phyloP scores from a whole-genome alignment of 2,329 filamentous ascomycete species.

The Colletotrichum navitas region DNA sequence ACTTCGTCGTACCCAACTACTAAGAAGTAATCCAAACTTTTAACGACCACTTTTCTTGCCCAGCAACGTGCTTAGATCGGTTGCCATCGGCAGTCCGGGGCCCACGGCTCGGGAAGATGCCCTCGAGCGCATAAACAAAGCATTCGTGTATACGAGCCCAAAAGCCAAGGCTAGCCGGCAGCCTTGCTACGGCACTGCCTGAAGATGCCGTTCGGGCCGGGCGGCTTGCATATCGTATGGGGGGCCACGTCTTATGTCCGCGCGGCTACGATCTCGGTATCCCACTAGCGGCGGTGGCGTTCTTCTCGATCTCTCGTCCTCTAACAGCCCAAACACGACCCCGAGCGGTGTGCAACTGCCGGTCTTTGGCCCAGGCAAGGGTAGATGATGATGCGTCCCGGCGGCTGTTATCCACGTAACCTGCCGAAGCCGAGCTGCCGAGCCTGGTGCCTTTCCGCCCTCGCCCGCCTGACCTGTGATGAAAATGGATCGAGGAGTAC shows the following conservation, averaged over 20 bases:
- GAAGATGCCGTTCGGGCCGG: slow-evolving; percentile 18
- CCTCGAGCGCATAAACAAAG: not conserved
- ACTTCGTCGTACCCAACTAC: not conserved
- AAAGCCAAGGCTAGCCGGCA: not conserved
- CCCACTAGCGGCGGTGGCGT: not conserved
- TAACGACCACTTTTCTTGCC: not conserved
- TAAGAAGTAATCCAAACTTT: slow-evolving; percentile 27
- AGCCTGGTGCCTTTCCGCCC: not conserved
- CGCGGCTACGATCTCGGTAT: not conserved
- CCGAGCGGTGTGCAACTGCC: not conserved
- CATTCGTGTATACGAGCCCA: not conserved
- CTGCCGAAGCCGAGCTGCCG: not conserved
- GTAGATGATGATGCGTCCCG: not conserved
- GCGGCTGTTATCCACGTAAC: not conserved
- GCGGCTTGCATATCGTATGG: not conserved
- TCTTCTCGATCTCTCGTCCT: not conserved
- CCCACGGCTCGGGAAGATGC: not conserved
- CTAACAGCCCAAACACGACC: not conserved
- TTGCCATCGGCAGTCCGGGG: not conserved
- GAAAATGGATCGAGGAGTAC: not conserved
- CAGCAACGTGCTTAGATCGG: not conserved
- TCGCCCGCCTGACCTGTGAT: not conserved
- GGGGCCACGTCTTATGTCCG: not conserved
- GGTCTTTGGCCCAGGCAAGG: not conserved
- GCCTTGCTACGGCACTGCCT: slow-evolving; percentile 1